These are phyloP conservation scores for Mucuna pruriens DNA, from an alignment of 306 rosid species.

Conservation along the genomic window DNA sequence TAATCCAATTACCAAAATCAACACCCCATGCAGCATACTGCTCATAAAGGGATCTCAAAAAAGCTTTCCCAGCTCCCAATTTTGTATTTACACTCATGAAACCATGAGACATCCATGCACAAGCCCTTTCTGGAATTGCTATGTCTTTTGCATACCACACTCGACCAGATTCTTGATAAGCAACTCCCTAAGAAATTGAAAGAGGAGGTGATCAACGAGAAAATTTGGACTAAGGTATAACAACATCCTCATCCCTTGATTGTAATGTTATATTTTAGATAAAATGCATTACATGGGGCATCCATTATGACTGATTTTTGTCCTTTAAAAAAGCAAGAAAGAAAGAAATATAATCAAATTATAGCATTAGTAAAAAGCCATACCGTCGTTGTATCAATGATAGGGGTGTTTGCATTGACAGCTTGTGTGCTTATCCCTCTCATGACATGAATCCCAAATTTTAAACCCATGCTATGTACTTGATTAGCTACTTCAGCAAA, in stretches of 20 bases:
- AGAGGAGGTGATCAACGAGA: constrained; percentile 27
- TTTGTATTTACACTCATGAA: constrained; percentile 85
- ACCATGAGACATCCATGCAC: constrained; percentile 89
- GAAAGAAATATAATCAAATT: constrained; percentile 16
- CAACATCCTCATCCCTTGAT: constrained; percentile 1
- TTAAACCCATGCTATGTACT: constrained; percentile 85
- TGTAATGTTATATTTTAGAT: neutral
- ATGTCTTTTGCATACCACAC: constrained; percentile 83
- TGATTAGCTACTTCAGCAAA: constrained; percentile 65
- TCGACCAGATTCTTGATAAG: constrained; percentile 72
- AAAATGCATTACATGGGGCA: neutral
- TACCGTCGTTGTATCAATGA: constrained; percentile 78
- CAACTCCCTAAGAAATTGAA: constrained; percentile 55
- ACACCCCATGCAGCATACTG: constrained; percentile 95
- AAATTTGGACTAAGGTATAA: constrained; percentile 38
- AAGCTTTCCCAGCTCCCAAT: constrained; percentile 90
- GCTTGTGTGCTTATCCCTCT: constrained; percentile 97
- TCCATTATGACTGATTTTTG: neutral
- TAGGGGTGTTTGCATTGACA: constrained; percentile 80
- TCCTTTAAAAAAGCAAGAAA: neutral
- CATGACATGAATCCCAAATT: constrained; percentile 97
- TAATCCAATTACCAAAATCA: constrained; percentile 77
- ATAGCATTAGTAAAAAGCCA: constrained; percentile 26
- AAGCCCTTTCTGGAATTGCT: constrained; percentile 71
- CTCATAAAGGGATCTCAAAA: constrained; percentile 80